phyloP scores from a whole-genome alignment of 192 early-diverging fungal genomes.

The Entophlyctis luteolus region DNA sequence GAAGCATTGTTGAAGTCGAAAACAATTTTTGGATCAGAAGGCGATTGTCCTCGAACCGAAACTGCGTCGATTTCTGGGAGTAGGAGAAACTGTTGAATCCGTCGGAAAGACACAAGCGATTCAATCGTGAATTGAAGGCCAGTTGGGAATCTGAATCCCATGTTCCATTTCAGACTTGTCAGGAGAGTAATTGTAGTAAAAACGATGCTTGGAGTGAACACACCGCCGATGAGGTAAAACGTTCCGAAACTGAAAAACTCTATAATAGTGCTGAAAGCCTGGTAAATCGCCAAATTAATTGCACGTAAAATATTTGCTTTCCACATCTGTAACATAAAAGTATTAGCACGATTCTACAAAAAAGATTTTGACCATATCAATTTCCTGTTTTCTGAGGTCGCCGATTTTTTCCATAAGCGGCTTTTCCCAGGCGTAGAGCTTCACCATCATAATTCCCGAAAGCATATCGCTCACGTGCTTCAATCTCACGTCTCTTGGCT shows the following conservation, averaged over 20 bases:
- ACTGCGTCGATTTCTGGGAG: conserved; percentile 26
- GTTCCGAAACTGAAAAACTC: conserved; percentile 27
- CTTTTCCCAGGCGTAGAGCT: conserved; percentile 41
- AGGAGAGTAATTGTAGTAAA: conserved; percentile 30
- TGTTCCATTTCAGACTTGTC: conserved; percentile 17
- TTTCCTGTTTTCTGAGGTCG: conserved; percentile 22
- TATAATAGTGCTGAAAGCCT: conserved; percentile 19
- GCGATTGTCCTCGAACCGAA: neutral
- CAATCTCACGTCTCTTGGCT: conserved; percentile 30
- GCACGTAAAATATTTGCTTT: conserved; percentile 25
- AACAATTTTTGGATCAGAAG: neutral
- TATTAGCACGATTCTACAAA: neutral
- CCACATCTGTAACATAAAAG: neutral
- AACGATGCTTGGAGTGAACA: conserved; percentile 29
- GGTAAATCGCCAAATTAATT: conserved; percentile 36
- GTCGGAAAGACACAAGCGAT: conserved; percentile 28
- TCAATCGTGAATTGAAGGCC: conserved; percentile 29
- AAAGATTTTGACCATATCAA: conserved; percentile 16
- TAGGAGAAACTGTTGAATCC: conserved; percentile 33
- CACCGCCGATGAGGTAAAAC: conserved; percentile 30
- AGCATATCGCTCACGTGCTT: conserved; percentile 36
- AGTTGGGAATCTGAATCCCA: conserved; percentile 30
- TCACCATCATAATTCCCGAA: conserved; percentile 38
- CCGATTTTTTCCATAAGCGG: conserved; percentile 29
- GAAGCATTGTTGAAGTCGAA: conserved; percentile 19